Percentiles rank a stretch among this genome's conserved stretches.
Conservation (phyloP, 495 filamentous ascomycete genomes). For the Pyrenula aspistea region DNA sequence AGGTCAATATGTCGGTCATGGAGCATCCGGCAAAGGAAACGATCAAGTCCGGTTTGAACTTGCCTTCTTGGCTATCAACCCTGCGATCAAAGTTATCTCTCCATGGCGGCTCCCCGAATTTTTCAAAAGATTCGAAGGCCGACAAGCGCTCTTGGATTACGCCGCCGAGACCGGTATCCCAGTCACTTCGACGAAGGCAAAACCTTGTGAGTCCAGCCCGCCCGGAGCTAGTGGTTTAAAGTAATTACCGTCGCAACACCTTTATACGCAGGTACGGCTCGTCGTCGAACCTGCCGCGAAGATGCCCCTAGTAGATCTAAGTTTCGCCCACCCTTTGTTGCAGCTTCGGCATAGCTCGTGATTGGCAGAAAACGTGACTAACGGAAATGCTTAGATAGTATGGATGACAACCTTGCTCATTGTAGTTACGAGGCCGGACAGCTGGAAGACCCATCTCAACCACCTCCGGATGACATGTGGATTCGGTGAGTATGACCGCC, state of each 20-base stretch:
- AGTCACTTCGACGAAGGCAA: conserved; percentile 75
- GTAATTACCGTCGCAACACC: no score
- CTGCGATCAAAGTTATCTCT: conserved; percentile 72
- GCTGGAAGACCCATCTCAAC: conserved; percentile 44
- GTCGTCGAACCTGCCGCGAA: no score
- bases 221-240: no score
- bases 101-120: conserved; percentile 82
- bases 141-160: conserved; percentile 81
- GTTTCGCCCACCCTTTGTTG: background rate
- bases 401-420: conserved; percentile 87
- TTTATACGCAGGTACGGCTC: no score
- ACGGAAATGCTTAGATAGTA: conserved; percentile 21
- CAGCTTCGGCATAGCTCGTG: background rate
- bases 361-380: conserved; percentile 4
- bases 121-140: conserved; percentile 69
- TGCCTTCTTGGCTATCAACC: conserved; percentile 61
- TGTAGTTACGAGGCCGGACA: conserved; percentile 84
- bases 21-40: conserved; percentile 80
- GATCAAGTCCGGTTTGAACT: conserved; percentile 82
- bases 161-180: conserved; percentile 69
- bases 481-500: conserved; percentile 41
- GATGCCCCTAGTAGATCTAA: no score
- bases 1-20: conserved; percentile 58
- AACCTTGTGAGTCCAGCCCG: conserved; percentile 80
- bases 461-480: conserved; percentile 21